Evolutionary conservation across 2,329 filamentous ascomycete species (phyloP), one percentile per base, ranked within the genome.

Genomic region (Diaporthe capsici): DNA sequence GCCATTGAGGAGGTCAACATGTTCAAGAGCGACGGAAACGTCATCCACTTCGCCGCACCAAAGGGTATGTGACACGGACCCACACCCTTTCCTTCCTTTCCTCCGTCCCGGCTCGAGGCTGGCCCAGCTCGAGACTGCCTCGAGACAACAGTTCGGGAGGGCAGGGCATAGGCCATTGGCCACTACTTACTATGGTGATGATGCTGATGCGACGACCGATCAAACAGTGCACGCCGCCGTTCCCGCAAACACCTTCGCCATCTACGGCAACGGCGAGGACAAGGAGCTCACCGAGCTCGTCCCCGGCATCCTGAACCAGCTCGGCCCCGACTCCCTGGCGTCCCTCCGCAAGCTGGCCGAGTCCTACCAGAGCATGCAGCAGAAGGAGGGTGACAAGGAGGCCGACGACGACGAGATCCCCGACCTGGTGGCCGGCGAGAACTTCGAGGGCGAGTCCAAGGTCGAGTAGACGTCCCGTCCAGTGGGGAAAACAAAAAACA

Each of bases 1-100:
- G 95, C 94, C 80, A 99, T 99, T 83, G 97, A 99, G 93, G 97
- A 99, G 91, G 97, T 99, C 87, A 99, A 99, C 94, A 99, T 99
- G 97, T 99, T 99, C 94, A 99, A 99, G 94, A 94, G 94, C 85
- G 97, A 99, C 86, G 97, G 97, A 87, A 99, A 99, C 87, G 97
- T 99, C 87, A 98, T 99, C 84, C 97, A 99, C 92, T 99, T 99
- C 86, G 94, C 95, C 83, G 95, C 95, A 84, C 97, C 97, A 82
- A 98, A 98, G 91, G 97, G 97, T 98, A 89, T 34, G 72, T 65
- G 47, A 49, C 44, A 53, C 7, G 31, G 49, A 61, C 70, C 42
- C 70, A 72, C 70, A 51, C 42, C 34, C 47, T 49, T 39, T n/a
- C 49, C 34, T 31, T 7, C 42, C 42, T 10, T n/a, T 1, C 61